Evolutionary conservation across 768 basidiomycete genomes (phyloP).

Genomic region (Phaeolepiota aurea): DNA sequence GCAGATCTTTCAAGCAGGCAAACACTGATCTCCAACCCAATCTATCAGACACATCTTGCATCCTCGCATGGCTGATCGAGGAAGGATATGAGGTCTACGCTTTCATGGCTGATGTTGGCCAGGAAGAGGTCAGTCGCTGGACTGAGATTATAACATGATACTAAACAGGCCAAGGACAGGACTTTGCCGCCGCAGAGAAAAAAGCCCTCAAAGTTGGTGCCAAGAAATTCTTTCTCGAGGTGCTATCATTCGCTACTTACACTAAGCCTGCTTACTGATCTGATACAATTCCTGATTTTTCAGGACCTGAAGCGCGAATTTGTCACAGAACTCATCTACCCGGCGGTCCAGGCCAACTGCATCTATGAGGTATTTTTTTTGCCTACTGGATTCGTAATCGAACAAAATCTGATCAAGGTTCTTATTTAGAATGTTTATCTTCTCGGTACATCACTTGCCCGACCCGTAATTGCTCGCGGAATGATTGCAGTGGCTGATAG

Average conservation of each 20-base stretch:
- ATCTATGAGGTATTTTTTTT: constrained; percentile 79
- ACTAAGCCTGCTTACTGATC: background rate
- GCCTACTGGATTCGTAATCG: too few relatives aligned
- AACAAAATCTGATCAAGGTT: background rate
- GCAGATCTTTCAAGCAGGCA: too few relatives aligned
- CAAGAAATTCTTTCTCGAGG: constrained; percentile 92
- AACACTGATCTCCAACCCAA: too few relatives aligned
- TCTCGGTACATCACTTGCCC: constrained; percentile 94
- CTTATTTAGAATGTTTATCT: constrained; percentile 79
- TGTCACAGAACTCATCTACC: constrained; percentile 93
- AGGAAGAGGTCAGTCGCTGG: constrained; percentile 70
- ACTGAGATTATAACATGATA: too few relatives aligned
- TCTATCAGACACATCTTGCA: constrained; percentile 88
- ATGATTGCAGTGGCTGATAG: constrained; percentile 91
- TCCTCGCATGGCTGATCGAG: constrained; percentile 98
- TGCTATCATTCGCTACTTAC: constrained; percentile 15
- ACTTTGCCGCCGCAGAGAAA: constrained; percentile 84
- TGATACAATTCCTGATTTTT: too few relatives aligned
- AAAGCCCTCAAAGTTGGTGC: constrained; percentile 91
- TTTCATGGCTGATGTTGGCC: constrained; percentile 95
- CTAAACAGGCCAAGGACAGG: constrained; percentile 34
- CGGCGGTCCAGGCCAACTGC: constrained; percentile 95
- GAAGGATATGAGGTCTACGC: constrained; percentile 95
- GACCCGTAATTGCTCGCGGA: constrained; percentile 96
- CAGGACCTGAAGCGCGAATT: constrained; percentile 95